Evolutionary conservation across 345 rosid genomes (phyloP), one percentile per base, ranked within the genome.

Genomic region (Gossypium arboreum): DNA sequence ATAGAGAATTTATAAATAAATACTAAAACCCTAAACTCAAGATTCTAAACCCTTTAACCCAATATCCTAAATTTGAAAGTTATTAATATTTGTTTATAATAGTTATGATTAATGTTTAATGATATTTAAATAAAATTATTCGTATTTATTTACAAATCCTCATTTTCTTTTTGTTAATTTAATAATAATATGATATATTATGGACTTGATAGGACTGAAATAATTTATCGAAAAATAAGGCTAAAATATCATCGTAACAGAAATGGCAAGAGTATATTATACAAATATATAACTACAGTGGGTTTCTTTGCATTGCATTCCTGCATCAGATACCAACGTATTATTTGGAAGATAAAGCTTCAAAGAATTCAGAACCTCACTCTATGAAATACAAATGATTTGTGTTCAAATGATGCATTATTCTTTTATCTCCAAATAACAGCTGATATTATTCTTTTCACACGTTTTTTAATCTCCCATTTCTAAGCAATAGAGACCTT

Each of bases 401-500:
- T 55, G 27, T n/a, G 16, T 52, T n/a, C 63, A 55, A 54, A 55
- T 62, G 47, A 29, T 27, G 67, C 60, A 27, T 34, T 73, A 62
- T 61, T 61, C 67, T 17, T 22, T 29, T n/a, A 2, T 58, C 69
- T 48, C 24, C 7, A 29, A 22, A 61, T 5, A 9, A 12, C 27
- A 60, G 27, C 25, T 45, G 58, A 45, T 58, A 27, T 43, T 9
- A 47, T 48, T 2, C 1, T 34, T 13, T 9, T 73, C 67, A 73
- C 1, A 4, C 47, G 15, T 27, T 61, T 74, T 89, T 91, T 78
- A 87, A 17, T 73, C 86, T 77, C 64, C 88, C 84, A 80, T 83
- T 83, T 7, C 84, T 62, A 18, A 79, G 78, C 78, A 80, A 68
- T 29, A 89, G 79, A 73, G 74, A 88, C 79, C 85, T 85, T 70